phyloP scores from a whole-genome alignment of 192 early-diverging fungal species.

The Coemansia sp. region DNA sequence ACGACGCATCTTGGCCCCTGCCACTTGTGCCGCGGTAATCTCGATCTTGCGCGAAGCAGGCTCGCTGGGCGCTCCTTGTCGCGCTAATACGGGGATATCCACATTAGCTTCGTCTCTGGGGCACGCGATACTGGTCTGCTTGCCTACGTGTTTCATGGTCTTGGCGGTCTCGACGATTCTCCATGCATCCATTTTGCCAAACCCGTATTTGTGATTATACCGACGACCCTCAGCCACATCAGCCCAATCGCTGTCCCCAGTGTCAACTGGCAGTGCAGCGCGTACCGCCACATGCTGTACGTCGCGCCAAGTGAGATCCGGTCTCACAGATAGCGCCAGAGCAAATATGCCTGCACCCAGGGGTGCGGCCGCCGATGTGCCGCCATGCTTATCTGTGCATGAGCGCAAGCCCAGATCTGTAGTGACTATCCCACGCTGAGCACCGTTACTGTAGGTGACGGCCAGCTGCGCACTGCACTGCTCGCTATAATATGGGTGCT shows the following conservation, averaged over 20 bases:
- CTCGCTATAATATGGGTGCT: conserved; percentile 86
- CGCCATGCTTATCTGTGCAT: conserved; percentile 81
- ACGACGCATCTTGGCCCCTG: conserved; percentile 46
- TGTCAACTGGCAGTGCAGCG: conserved; percentile 71
- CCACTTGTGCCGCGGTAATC: conserved; percentile 55
- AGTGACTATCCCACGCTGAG: conserved; percentile 78
- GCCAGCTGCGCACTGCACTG: conserved; percentile 83
- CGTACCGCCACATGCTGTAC: conserved; percentile 82
- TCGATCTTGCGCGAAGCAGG: conserved; percentile 34
- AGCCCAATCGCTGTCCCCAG: conserved; percentile 72
- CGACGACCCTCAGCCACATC: conserved; percentile 64
- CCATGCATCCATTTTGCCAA: conserved; percentile 85
- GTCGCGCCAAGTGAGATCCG: conserved; percentile 96
- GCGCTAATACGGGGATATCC: conserved; percentile 56
- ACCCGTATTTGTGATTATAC: conserved; percentile 94
- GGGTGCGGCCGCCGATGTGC: conserved; percentile 95
- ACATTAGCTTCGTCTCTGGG: conserved; percentile 37
- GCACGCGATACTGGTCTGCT: conserved; percentile 61
- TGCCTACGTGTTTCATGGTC: conserved; percentile 60
- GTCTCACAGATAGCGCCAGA: conserved; percentile 76
- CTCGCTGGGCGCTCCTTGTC: conserved; percentile 31
- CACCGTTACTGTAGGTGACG: conserved; percentile 84
- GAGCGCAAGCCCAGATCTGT: conserved; percentile 74
- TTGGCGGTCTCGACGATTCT: conserved; percentile 77
- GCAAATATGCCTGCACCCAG: conserved; percentile 88